Evolutionary conservation across 257 asterid species (phyloP).

Genomic region (Echites panduratus): DNA sequence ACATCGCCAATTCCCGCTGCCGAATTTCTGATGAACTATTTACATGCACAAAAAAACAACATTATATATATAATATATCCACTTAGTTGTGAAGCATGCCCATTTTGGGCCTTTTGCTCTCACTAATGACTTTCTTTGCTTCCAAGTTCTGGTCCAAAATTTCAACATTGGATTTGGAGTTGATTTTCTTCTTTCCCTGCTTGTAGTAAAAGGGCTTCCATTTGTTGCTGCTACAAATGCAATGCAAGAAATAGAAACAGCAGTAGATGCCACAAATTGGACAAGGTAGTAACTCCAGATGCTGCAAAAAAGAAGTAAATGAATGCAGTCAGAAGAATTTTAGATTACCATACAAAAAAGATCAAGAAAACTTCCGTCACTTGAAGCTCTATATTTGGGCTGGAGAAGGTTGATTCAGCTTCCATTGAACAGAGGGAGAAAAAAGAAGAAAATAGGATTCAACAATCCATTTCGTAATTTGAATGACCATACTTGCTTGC

Average conservation of each 20-base stretch:
- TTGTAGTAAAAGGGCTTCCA: slow-evolving; percentile 11
- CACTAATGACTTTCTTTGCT: slow-evolving; percentile 37
- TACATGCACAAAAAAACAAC: slow-evolving; percentile 47
- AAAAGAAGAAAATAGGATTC: background rate
- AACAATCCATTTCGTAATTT: background rate
- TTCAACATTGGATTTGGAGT: slow-evolving; percentile 11
- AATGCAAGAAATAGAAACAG: slow-evolving; percentile 31
- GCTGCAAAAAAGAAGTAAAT: slow-evolving; percentile 43
- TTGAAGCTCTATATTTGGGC: background rate
- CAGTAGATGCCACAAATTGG: slow-evolving; percentile 34
- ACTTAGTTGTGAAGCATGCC: slow-evolving; percentile 38
- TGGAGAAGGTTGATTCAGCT: background rate
- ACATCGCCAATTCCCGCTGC: slow-evolving; percentile 21
- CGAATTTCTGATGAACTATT: slow-evolving; percentile 44
- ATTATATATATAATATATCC: slow-evolving; percentile 39
- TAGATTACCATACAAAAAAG: background rate
- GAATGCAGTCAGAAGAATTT: slow-evolving; percentile 9
- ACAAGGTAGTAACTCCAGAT: slow-evolving; percentile 37
- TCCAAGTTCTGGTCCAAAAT: slow-evolving; percentile 12
- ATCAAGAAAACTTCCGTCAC: background rate
- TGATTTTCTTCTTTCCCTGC: background rate
- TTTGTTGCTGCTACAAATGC: slow-evolving; percentile 35
- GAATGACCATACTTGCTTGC: background rate
- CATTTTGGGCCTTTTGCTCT: slow-evolving; percentile 44
- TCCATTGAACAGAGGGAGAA: background rate